phyloP scores from a whole-genome alignment of 768 basidiomycete genomes.

The Crassisporium funariophilum region DNA sequence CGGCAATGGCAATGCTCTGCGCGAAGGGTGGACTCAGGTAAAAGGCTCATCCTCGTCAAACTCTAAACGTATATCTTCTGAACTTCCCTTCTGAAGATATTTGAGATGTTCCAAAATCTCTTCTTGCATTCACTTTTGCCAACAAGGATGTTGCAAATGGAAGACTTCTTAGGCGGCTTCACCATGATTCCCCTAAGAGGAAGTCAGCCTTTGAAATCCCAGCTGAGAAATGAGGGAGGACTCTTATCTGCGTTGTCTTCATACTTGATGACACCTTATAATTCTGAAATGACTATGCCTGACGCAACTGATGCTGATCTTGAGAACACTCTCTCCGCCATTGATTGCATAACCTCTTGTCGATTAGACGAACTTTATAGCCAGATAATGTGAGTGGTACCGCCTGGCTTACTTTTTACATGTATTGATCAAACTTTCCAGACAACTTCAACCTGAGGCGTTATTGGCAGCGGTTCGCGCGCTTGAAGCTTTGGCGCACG shows the following conservation, averaged over 20 bases:
- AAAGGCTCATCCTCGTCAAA: constrained; percentile 12
- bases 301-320: constrained; percentile 91
- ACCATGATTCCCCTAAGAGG: constrained; percentile 90
- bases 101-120: constrained; percentile 97
- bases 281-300: constrained; percentile 74
- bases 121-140: constrained; percentile 94
- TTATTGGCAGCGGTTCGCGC: constrained; percentile 84
- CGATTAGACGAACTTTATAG: constrained; percentile 92
- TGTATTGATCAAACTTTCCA: constrained; percentile 29
- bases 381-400: constrained; percentile 80
- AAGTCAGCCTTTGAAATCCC: constrained; percentile 61
- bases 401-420: neutral
- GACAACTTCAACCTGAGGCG: constrained; percentile 78
- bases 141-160: constrained; percentile 91
- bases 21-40: constrained; percentile 95
- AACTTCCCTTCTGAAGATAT: constrained; percentile 60
- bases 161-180: constrained; percentile 95
- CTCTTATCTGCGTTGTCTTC: constrained; percentile 91
- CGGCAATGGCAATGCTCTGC: constrained; percentile 89
- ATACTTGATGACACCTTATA: constrained; percentile 95
- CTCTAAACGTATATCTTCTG: constrained; percentile 1
- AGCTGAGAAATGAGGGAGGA: constrained; percentile 81
- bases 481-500: constrained; percentile 87
- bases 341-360: constrained; percentile 94
- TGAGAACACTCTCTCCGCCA: constrained; percentile 91